Conservation (phyloP, 2,329 filamentous ascomycete genomes). For the Sarocladium oryzae region DNA sequence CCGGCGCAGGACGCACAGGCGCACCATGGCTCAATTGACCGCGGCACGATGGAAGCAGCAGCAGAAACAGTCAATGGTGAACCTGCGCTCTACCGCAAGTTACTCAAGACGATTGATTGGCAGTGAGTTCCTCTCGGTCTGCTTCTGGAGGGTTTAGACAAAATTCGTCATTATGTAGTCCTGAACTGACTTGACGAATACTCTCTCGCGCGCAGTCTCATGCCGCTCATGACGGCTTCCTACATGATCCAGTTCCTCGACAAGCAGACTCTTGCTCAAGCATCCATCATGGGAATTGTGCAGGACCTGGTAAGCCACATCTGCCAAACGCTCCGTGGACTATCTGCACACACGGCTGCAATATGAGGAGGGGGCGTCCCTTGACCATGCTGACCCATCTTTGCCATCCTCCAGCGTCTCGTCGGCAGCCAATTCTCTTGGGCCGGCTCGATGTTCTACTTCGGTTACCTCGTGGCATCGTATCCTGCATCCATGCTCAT, state of each 20-base stretch:
- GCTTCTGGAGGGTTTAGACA: too few relatives aligned
- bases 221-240: background rate
- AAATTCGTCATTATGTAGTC: too few relatives aligned
- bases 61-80: background rate
- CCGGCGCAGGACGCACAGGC: background rate
- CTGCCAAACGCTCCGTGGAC: too few relatives aligned
- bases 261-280: conserved; percentile 1
- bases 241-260: conserved; percentile 6
- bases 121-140: too few relatives aligned
- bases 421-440: background rate
- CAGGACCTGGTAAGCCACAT: conserved; percentile 1
- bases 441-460: conserved; percentile 30
- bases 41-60: background rate
- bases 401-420: background rate
- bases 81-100: background rate
- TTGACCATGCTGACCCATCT: too few relatives aligned
- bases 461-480: conserved; percentile 34
- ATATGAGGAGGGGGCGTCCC: too few relatives aligned
- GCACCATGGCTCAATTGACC: background rate
- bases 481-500: conserved; percentile 1
- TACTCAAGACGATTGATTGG: background rate
- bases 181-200: background rate
- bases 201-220: background rate
- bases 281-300: conserved; percentile 3
- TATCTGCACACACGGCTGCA: too few relatives aligned